phyloP scores from a whole-genome alignment of 2,329 filamentous ascomycete genomes.

The Fusarium oxysporum region DNA sequence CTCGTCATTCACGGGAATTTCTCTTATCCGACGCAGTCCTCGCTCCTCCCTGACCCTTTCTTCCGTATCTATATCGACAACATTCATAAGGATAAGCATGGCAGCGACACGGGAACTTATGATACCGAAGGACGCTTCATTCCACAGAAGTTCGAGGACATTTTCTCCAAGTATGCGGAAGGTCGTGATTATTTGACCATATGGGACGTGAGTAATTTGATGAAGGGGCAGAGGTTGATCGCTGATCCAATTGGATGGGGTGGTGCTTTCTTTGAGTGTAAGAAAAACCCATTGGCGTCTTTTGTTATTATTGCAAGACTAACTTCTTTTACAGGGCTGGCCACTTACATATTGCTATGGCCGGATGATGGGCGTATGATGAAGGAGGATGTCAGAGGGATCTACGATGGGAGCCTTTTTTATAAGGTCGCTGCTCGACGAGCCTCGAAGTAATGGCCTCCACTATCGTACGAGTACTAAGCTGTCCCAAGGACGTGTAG shows the following conservation, averaged over 20 bases:
- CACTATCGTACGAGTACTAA: accelerated
- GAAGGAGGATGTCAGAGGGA: neutral
- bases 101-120: neutral
- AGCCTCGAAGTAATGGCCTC: accelerated
- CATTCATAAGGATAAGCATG: neutral
- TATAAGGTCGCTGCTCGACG: neutral
- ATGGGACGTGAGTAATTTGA: neutral
- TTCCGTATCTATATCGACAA: accelerated
- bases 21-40: accelerated
- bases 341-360: neutral
- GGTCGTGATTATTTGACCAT: neutral
- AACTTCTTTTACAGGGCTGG: accelerated
- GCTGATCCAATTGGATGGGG: neutral
- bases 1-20: accelerated
- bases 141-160: neutral
- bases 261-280: neutral
- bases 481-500: accelerated
- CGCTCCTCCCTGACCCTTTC: accelerated
- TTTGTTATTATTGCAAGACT: neutral
- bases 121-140: neutral
- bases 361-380: neutral
- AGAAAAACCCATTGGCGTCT: neutral
- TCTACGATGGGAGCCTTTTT: neutral
- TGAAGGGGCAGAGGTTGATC: accelerated
- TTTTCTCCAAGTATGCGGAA: neutral